phyloP scores from a whole-genome alignment of 441 rosid genomes.

The Syzygium syzygioides region DNA sequence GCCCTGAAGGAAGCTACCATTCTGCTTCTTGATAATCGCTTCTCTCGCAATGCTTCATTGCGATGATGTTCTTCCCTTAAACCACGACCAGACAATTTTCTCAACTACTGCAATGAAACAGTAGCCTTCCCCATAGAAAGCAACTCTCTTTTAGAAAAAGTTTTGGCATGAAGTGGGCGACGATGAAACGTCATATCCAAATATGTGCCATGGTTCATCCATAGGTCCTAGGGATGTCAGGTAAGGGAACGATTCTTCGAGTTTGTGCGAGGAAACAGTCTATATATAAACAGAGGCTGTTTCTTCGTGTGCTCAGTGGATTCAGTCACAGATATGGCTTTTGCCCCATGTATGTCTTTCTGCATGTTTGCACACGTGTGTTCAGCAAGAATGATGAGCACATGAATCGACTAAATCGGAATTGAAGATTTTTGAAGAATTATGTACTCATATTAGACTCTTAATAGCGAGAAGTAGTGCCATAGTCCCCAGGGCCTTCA shows the following conservation, averaged over 20 bases:
- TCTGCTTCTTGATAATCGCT: not conserved
- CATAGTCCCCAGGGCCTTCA: not conserved
- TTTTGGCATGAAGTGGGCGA: not conserved
- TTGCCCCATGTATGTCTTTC: not conserved
- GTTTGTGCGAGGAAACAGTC: not conserved
- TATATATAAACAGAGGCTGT: not conserved
- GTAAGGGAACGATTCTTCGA: not conserved
- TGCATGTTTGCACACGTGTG: fast-evolving
- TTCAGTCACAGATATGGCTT: not conserved
- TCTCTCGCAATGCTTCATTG: no score
- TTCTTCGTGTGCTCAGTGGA: not conserved
- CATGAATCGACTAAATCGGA: not conserved
- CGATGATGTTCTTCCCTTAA: no score
- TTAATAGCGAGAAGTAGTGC: not conserved
- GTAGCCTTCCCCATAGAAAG: not conserved
- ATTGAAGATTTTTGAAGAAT: not conserved
- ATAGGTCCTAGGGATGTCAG: not conserved
- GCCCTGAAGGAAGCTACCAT: not conserved
- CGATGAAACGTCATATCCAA: not conserved
- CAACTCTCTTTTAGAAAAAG: not conserved
- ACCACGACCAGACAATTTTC: not conserved
- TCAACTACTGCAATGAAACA: not conserved
- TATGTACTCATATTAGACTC: not conserved
- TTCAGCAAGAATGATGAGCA: not conserved
- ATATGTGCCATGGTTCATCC: not conserved